These are phyloP conservation scores for Leccinellum albellum DNA, from an alignment of 768 basidiomycete genomes.

Conservation along the genomic window DNA sequence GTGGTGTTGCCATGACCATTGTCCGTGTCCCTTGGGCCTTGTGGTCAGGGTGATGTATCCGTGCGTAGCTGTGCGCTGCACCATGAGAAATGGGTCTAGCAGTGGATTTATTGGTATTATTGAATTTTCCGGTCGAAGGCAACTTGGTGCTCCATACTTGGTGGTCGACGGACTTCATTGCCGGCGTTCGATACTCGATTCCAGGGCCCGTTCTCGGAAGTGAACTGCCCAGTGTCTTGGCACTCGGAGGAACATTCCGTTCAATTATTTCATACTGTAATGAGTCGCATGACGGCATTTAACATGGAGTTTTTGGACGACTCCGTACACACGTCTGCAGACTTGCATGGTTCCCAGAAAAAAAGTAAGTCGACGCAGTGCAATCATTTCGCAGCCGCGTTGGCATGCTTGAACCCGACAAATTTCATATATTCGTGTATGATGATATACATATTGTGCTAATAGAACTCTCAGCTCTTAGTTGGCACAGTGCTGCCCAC, in stretches of 20 bases:
- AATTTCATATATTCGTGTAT: slow-evolving; percentile 9
- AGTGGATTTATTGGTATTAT: not conserved
- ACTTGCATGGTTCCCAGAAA: slow-evolving; percentile 5
- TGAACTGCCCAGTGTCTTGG: slow-evolving; percentile 4
- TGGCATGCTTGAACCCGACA: slow-evolving; percentile 15
- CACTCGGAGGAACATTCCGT: slow-evolving; percentile 7
- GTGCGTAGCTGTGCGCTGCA: slow-evolving; percentile 16
- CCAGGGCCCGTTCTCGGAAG: not conserved
- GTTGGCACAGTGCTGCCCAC: not conserved
- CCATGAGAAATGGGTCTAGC: slow-evolving; percentile 18
- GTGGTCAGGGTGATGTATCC: slow-evolving; percentile 20
- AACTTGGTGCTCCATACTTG: not conserved
- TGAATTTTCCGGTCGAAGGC: not conserved
- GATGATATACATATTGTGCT: not conserved
- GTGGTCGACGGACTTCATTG: not conserved
- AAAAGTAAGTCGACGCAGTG: not conserved
- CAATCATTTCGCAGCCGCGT: slow-evolving; percentile 6
- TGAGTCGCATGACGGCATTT: too few species aligned
- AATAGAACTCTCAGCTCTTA: not conserved
- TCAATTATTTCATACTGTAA: slow-evolving; percentile 4
- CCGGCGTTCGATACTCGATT: not conserved
- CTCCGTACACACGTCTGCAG: not conserved
- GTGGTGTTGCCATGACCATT: not conserved
- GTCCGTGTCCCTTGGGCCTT: slow-evolving; percentile 2
- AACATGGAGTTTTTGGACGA: not conserved